Base-by-base conservation (phyloP, 805 yeast genomes). In the Kurtzmaniella fragi region DNA sequence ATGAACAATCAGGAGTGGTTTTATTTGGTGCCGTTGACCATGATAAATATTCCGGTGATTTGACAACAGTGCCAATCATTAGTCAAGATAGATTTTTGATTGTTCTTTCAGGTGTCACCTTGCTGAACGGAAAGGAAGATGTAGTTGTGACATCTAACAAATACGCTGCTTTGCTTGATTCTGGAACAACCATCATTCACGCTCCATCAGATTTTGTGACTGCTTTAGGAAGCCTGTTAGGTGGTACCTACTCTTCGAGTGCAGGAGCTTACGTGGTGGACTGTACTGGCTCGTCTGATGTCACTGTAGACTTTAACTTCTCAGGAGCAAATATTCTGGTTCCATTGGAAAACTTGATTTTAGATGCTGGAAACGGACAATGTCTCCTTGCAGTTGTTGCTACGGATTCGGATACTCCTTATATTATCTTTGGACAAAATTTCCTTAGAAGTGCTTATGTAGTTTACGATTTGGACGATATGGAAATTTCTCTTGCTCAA, bases 401-500 rank as follows among this genome's bases (percentile, higher is more conserved):
- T 11, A 25, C 36, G 6, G 17, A 12, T 15, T 12, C 17, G 8
- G 15, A 29, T 13, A 27, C 27, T 9, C 29, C 32, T 36, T 49
- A 49, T 40, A 48, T 62, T 13, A 67, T 80, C 39, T 63, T 84
- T 29, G 93, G 93, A 10, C 88, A 82, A 52, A 71, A 75, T 33
- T 74, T 84, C 52, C 60, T 84, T 46, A 67, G 85, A 38, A 70
- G 75, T 41, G 80, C 81, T 2, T 83, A 81, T 54, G 69, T 78
- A 20, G 85, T 80, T n/a, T 80, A 73, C 57, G 83, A 84, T 56
- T 59, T 80, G 38, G 85, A 78, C 25, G 73, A 72, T 50, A 60
- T 59, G 35, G 70, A 76, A 49, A 62, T 83, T 30, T 77, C 84
- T 3, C 48, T 83, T 52, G 84, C 67, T 6, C 64, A 53, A 35